Evolutionary conservation across 2,329 filamentous ascomycete genomes (phyloP).

Genomic region (Didymella sp.): DNA sequence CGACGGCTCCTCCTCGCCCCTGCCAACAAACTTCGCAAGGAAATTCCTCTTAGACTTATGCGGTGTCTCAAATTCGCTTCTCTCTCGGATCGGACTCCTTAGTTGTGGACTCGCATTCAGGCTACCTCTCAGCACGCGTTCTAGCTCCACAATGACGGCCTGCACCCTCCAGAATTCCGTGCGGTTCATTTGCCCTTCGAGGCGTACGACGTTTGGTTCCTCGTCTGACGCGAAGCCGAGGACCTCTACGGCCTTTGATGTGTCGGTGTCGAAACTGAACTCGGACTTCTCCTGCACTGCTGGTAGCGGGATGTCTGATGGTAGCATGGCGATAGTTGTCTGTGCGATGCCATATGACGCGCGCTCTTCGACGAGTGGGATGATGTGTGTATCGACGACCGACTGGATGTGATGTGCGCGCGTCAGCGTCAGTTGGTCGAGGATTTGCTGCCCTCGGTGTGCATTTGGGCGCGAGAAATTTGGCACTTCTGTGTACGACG

Average conservation of each 20-base stretch:
- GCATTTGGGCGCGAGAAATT: conserved; percentile 16
- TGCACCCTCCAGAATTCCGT: conserved; percentile 55
- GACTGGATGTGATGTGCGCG: conserved; percentile 51
- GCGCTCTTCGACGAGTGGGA: conserved; percentile 51
- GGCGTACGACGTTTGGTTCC: conserved; percentile 49
- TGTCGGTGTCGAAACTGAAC: conserved; percentile 37
- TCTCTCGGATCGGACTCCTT: conserved; percentile 13
- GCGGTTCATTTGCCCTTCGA: conserved; percentile 51
- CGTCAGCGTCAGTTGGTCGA: conserved; percentile 48
- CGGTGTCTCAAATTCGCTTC: conserved; percentile 2
- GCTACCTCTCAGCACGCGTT: conserved; percentile 40
- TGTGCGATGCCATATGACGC: conserved; percentile 53
- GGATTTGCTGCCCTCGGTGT: conserved; percentile 38
- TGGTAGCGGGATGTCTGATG: conserved; percentile 50
- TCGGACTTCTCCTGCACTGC: conserved; percentile 36
- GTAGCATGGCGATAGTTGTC: conserved; percentile 55
- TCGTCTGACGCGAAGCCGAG: conserved; percentile 52
- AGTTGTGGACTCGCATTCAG: conserved; percentile 36
- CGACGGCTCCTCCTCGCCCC: conserved; percentile 30
- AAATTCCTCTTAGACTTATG: conserved; percentile 26
- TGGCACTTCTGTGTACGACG: conserved; percentile 38
- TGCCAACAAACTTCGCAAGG: conserved; percentile 33
- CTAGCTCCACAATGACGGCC: conserved; percentile 52
- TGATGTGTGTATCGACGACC: conserved; percentile 50
- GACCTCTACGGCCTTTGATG: conserved; percentile 41